Evolutionary conservation across 805 yeast genomes (phyloP), one percentile per base, ranked within the genome.

Genomic region (Ogataea populi-albae): DNA sequence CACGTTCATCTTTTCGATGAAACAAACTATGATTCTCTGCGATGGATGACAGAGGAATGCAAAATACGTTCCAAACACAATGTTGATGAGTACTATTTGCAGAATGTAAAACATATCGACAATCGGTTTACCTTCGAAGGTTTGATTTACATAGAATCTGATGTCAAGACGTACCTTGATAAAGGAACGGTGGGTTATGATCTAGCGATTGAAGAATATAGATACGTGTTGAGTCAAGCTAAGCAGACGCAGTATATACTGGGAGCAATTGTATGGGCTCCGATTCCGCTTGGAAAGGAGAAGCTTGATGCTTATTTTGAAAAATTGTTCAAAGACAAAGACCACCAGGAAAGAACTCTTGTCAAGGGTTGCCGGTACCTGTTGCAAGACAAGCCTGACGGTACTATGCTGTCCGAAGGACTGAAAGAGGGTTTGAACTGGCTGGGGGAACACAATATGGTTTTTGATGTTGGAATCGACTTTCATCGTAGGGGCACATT

Each of bases 391-490:
- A 66, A 66, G 42, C 69, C 69, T 3, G 33, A 28, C 3, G 62
- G 61, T 1, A 59, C 64, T 1, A 64, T 65, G 67, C 28, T 54
- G 3, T 17, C 37, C 8, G 31, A 46, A 4, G 21, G 38, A 3
- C 60, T 68, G 35, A 47, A 57, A 18, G 64, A 60, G 8, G 49
- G 61, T 1, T 39, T 70, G 29, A 53, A 64, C 11, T 64, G 65
- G 63, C 35, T 70, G 9, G 52, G 40, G 6, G 39, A 40, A 4
- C 31, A 52, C 5, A 46, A 54, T 4, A 59, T 49, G 24, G 54
- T 57, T 1, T 70, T 68, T 39, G 75, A 70, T 28, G 50, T 69
- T 27, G 74, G 75, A 6, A 61, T 70, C 27, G 72, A 69, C 46
- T 38, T 65, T 26, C 57, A 56, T 20, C 37, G 38, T 14, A 45